Conservation (phyloP, 2,329 filamentous ascomycete genomes). For the Zalaria sp. region DNA sequence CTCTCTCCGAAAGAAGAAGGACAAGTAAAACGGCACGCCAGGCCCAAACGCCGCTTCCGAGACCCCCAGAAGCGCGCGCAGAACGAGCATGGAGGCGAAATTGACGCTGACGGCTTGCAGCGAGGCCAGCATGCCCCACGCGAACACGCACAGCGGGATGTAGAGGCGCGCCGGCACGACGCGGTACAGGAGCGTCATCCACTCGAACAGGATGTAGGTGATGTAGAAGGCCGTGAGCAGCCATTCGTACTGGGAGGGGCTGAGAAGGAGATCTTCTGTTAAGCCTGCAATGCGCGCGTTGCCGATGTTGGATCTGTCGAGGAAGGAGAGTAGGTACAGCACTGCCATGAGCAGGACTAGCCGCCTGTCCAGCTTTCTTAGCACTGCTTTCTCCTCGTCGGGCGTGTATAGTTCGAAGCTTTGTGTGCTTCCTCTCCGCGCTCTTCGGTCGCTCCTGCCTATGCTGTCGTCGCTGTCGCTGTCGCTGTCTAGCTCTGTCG, state of each 20-base stretch:
- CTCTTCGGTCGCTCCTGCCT: neutral
- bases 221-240: slow-evolving; percentile 49
- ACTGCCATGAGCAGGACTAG: slow-evolving; percentile 71
- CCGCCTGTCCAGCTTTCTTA: slow-evolving; percentile 58
- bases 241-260: slow-evolving; percentile 45
- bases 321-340: slow-evolving; percentile 71
- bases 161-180: slow-evolving; percentile 48
- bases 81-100: slow-evolving; percentile 42
- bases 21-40: slow-evolving; percentile 50
- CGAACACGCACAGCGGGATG: slow-evolving; percentile 50
- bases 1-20: slow-evolving; percentile 46
- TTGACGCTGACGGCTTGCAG: slow-evolving; percentile 42
- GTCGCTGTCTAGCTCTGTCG: neutral
- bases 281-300: slow-evolving; percentile 50
- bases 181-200: slow-evolving; percentile 50
- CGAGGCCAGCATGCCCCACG: slow-evolving; percentile 69
- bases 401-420: slow-evolving; percentile 36
- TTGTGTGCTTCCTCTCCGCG: neutral
- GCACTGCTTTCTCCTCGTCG: slow-evolving; percentile 59
- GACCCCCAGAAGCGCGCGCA: slow-evolving; percentile 44
- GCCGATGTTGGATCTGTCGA: slow-evolving; percentile 55
- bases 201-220: slow-evolving; percentile 50
- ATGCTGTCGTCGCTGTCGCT: neutral
- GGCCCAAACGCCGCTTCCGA: slow-evolving; percentile 49
- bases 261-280: slow-evolving; percentile 38